Evolutionary conservation across 1,139 yeast genomes (phyloP).

Genomic region (Geotrichum candidum): DNA sequence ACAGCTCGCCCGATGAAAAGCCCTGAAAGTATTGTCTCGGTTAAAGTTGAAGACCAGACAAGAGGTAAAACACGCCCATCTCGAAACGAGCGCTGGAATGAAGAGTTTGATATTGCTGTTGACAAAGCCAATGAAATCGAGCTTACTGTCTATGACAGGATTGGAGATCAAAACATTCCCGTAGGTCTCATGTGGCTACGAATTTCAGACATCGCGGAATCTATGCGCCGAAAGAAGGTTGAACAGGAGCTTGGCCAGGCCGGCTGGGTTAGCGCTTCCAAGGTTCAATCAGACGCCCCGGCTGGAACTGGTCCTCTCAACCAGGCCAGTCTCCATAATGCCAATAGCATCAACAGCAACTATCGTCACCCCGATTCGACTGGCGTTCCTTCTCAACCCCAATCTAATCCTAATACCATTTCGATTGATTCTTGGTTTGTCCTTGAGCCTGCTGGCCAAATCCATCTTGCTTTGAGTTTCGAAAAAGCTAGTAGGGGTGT

Average conservation of each 20-base stretch:
- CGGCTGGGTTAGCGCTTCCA: slow-evolving; percentile 81
- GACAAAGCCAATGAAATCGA: slow-evolving; percentile 92
- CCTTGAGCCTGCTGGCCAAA: slow-evolving; percentile 90
- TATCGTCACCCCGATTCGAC: background rate
- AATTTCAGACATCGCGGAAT: slow-evolving; percentile 87
- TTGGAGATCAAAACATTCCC: slow-evolving; percentile 62
- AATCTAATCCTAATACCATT: slow-evolving; percentile 16
- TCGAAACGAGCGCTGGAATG: slow-evolving; percentile 78
- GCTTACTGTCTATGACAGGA: slow-evolving; percentile 75
- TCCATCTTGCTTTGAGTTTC: slow-evolving; percentile 69
- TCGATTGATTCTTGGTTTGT: slow-evolving; percentile 77
- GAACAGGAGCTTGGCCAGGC: slow-evolving; percentile 57
- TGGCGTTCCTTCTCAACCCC: background rate
- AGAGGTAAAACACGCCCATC: slow-evolving; percentile 70
- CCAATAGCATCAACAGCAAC: background rate
- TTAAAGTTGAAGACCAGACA: slow-evolving; percentile 83
- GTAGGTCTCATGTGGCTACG: slow-evolving; percentile 91
- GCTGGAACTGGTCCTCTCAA: background rate
- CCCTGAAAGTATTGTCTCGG: slow-evolving; percentile 70
- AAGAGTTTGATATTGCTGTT: slow-evolving; percentile 70
- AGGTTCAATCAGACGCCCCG: slow-evolving; percentile 34
- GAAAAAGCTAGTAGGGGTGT: slow-evolving; percentile 55
- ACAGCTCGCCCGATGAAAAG: slow-evolving; percentile 70
- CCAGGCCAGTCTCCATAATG: background rate
- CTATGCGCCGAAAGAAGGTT: slow-evolving; percentile 82